A percentile compares a stretch with the other conserved stretches of the same genome.
These are phyloP conservation scores for Sphaceloma murrayae DNA, from an alignment of 2,329 filamentous ascomycete species.

Conservation along the genomic window DNA sequence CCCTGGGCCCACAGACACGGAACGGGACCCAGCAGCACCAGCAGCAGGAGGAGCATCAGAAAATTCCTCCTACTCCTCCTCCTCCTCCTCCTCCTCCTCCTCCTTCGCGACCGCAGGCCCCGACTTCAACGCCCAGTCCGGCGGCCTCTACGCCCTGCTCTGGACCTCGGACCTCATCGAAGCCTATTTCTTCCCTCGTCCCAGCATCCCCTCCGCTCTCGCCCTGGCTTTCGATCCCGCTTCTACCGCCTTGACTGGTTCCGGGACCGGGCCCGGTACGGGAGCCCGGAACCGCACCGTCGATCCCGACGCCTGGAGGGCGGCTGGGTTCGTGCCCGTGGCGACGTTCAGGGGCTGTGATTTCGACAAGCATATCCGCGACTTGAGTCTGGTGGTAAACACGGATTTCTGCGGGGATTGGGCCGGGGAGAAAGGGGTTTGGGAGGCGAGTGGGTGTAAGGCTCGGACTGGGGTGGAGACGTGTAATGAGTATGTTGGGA, in stretches of 20 bases:
- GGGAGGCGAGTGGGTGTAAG: slow-evolving; percentile 51
- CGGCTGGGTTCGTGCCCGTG: slow-evolving; percentile 38
- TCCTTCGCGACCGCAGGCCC: slow-evolving; percentile 35
- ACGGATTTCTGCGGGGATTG: slow-evolving; percentile 82
- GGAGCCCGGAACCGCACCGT: slow-evolving; percentile 58
- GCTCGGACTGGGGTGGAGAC: slow-evolving; percentile 46
- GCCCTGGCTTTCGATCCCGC: slow-evolving; percentile 20
- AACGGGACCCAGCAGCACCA: too few relatives aligned
- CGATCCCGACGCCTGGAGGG: background rate
- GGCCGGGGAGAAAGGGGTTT: slow-evolving; percentile 57
- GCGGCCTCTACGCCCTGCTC: slow-evolving; percentile 39
- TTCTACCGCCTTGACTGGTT: slow-evolving; percentile 35
- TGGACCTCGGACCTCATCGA: slow-evolving; percentile 65
- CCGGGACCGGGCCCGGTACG: slow-evolving; percentile 26
- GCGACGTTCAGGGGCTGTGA: slow-evolving; percentile 63
- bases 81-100: too few relatives aligned
- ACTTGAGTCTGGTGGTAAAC: slow-evolving; percentile 70
- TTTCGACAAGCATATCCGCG: slow-evolving; percentile 58
- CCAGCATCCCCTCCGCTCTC: slow-evolving; percentile 55
- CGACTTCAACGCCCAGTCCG: slow-evolving; percentile 42
- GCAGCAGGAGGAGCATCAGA: too few relatives aligned
- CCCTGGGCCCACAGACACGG: slow-evolving; percentile 20
- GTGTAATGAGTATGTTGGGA: slow-evolving; percentile 62
- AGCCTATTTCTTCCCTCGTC: slow-evolving; percentile 75
- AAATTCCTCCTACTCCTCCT: too few relatives aligned